phyloP scores from a whole-genome alignment of 306 rosid species.

The Inga leiocalycina region DNA sequence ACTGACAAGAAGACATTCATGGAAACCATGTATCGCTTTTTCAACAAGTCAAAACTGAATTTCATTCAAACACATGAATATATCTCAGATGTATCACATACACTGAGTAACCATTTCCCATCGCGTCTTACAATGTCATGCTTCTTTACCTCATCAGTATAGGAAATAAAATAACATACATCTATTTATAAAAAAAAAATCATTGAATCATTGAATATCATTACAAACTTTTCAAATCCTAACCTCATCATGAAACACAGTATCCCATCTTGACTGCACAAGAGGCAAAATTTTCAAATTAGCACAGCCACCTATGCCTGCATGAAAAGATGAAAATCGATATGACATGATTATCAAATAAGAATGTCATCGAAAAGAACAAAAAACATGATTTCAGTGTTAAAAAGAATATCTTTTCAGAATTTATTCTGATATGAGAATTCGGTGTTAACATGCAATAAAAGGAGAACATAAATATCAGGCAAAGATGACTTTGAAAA shows the following conservation, averaged over 20 bases:
- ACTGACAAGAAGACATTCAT: conserved; percentile 9
- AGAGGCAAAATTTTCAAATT: conserved; percentile 29
- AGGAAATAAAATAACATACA: conserved; percentile 1
- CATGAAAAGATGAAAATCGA: conserved; percentile 19
- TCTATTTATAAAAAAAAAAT: background rate
- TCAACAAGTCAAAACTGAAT: conserved; percentile 31
- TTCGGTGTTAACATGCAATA: background rate
- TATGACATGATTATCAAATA: conserved; percentile 4
- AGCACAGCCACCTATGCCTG: conserved; percentile 34
- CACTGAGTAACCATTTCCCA: conserved; percentile 24
- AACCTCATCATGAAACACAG: conserved; percentile 30
- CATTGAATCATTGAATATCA: conserved; percentile 26
- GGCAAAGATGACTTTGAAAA: background rate
- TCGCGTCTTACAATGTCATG: conserved; percentile 20
- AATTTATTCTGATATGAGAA: background rate
- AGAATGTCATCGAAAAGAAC: background rate
- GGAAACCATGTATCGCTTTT: conserved; percentile 17
- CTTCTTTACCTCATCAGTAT: conserved; percentile 19
- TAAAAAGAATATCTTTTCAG: background rate
- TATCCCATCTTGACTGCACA: conserved; percentile 36
- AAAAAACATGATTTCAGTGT: background rate
- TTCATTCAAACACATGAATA: conserved; percentile 34
- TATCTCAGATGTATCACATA: conserved; percentile 31
- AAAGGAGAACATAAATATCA: background rate
- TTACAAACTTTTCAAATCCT: conserved; percentile 43